Evolutionary conservation across 208 protist genomes (phyloP).

Genomic region (Trypanosoma caninum): DNA sequence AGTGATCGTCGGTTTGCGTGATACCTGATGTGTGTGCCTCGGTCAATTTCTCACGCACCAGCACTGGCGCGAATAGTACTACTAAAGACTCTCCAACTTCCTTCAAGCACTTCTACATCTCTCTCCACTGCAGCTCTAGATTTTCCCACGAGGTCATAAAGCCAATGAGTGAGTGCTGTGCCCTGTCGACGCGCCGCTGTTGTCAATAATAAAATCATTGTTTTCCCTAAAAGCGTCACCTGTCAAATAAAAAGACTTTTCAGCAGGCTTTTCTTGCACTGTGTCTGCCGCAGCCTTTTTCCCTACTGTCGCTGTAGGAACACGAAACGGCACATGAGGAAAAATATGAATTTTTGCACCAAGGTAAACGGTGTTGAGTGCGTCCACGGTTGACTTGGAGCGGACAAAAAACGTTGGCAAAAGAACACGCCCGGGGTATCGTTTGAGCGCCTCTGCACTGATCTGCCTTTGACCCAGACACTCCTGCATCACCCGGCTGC

Average conservation of each 20-base stretch:
- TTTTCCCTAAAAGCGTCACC: too few species aligned
- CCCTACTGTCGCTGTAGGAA: constrained; percentile 7
- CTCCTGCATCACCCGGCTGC: constrained; percentile 55
- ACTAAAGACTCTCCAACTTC: constrained; percentile 19
- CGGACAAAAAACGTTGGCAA: constrained; percentile 63
- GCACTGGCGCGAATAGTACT: background rate
- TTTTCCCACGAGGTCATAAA: constrained; percentile 46
- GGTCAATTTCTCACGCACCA: too few species aligned
- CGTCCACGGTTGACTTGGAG: constrained; percentile 19
- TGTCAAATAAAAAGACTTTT: too few species aligned
- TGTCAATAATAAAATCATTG: too few species aligned
- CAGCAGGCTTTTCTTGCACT: too few species aligned
- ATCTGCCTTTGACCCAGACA: constrained; percentile 56
- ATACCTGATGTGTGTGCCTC: too few species aligned
- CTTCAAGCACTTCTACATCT: constrained; percentile 32
- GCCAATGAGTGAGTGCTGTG: constrained; percentile 31
- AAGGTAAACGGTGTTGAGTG: constrained; percentile 48
- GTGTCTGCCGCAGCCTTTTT: background rate
- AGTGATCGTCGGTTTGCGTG: too few species aligned
- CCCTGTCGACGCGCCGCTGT: constrained; percentile 23
- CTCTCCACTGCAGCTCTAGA: constrained; percentile 53
- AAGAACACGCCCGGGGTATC: constrained; percentile 62
- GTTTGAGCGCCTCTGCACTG: constrained; percentile 47
- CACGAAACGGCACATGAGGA: constrained; percentile 50
- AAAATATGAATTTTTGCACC: constrained; percentile 36